A percentile compares a stretch with the other conserved stretches of the same genome.
These are phyloP conservation scores for Metarhizium brunneum DNA, from an alignment of 2,329 filamentous ascomycete species.

Conservation along the genomic window DNA sequence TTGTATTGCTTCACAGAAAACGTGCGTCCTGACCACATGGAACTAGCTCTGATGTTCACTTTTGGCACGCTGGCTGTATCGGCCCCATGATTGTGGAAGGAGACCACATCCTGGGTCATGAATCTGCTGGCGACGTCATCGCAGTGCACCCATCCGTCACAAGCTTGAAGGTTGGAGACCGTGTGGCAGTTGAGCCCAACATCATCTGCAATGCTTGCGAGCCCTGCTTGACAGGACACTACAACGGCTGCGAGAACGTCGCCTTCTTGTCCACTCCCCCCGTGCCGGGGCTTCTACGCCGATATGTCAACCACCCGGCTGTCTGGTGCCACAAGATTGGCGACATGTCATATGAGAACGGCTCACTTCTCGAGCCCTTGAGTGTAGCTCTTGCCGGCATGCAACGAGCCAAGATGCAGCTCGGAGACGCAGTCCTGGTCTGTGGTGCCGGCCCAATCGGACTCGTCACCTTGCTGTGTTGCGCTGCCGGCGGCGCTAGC, in stretches of 20 bases:
- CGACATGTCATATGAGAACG: constrained; percentile 84
- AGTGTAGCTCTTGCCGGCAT: constrained; percentile 83
- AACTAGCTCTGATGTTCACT: constrained; percentile 80
- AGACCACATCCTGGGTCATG: constrained; percentile 89
- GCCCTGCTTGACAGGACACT: constrained; percentile 82
- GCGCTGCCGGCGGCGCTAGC: constrained; percentile 75
- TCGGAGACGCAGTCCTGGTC: constrained; percentile 81
- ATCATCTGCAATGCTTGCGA: constrained; percentile 87
- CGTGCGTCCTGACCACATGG: not conserved
- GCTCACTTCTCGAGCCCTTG: constrained; percentile 82
- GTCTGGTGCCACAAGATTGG: constrained; percentile 96
- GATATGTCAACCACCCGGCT: constrained; percentile 92
- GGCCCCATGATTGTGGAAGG: constrained; percentile 88
- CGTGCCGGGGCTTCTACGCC: constrained; percentile 73
- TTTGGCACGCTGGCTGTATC: constrained; percentile 93
- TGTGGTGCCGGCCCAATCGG: constrained; percentile 94
- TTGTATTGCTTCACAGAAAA: not conserved
- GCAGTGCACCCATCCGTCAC: constrained; percentile 75
- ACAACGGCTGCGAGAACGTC: constrained; percentile 87
- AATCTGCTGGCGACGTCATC: constrained; percentile 78
- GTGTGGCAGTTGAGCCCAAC: constrained; percentile 89
- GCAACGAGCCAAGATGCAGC: constrained; percentile 67
- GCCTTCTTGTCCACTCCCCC: constrained; percentile 87
- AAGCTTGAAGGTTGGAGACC: constrained; percentile 71
- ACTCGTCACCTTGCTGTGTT: constrained; percentile 77